A percentile compares a stretch with the other conserved stretches of the same genome.
These are phyloP conservation scores for Microbotryum intermedium DNA, from an alignment of 1,284 basidiomycete genomes.

Conservation along the genomic window DNA sequence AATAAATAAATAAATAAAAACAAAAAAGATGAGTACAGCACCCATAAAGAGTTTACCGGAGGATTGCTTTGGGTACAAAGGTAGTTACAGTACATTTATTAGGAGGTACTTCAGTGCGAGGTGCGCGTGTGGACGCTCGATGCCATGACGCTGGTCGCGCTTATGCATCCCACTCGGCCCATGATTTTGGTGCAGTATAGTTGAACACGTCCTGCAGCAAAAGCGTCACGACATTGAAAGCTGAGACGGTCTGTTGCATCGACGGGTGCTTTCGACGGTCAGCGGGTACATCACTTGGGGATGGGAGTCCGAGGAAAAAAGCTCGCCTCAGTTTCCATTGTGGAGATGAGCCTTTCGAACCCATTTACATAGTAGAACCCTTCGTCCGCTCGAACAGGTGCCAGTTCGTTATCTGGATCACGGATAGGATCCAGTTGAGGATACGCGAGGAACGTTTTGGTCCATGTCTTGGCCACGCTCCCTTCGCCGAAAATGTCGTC, in stretches of 20 bases:
- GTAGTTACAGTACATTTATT: no score
- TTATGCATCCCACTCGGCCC: conserved; percentile 28
- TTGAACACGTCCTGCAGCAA: conserved; percentile 29
- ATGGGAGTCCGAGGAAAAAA: neutral
- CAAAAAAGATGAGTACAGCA: no score
- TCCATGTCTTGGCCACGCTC: conserved; percentile 68
- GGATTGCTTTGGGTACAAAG: no score
- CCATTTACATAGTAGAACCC: conserved; percentile 31
- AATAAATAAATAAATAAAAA: no score
- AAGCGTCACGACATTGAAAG: conserved; percentile 30
- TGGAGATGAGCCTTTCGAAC: conserved; percentile 32
- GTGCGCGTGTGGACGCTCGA: no score
- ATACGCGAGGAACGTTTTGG: conserved; percentile 52
- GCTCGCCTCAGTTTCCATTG: conserved; percentile 29
- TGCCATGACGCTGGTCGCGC: no score
- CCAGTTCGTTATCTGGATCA: neutral
- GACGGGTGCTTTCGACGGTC: no score
- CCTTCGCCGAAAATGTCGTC: conserved; percentile 52
- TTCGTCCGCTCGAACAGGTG: conserved; percentile 24
- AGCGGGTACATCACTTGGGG: neutral
- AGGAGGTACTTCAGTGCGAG: no score
- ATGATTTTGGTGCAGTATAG: conserved; percentile 22
- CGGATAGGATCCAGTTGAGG: conserved; percentile 21
- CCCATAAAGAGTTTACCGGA: no score
- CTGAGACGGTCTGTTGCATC: conserved; percentile 26